Conservation (phyloP, 2,329 filamentous ascomycete genomes). For the Pseudogymnoascus destructans region DNA sequence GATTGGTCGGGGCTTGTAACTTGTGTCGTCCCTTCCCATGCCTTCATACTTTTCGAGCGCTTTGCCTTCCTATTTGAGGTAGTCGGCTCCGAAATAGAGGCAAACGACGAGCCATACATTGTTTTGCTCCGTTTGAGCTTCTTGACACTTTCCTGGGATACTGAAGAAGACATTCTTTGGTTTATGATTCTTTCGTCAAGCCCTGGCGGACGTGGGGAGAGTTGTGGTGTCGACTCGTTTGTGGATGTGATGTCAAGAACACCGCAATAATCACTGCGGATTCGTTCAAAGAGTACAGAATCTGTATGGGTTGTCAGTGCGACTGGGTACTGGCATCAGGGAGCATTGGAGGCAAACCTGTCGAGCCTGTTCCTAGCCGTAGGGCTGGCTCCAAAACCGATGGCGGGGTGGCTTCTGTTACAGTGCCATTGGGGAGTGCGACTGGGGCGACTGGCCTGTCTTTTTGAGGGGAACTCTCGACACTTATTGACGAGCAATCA, state of each 20-base stretch:
- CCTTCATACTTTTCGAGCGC: conserved; percentile 7
- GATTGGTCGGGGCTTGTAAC: not conserved
- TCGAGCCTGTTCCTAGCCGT: conserved; percentile 9
- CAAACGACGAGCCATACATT: not conserved
- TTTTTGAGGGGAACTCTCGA: not conserved
- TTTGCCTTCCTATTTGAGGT: not conserved
- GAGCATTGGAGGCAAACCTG: not conserved
- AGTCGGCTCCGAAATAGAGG: conserved; percentile 4
- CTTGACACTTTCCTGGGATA: not conserved
- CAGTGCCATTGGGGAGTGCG: not conserved
- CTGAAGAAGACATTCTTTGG: conserved; percentile 3
- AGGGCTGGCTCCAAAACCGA: not conserved
- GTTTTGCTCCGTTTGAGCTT: conserved; percentile 10
- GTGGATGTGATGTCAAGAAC: not conserved
- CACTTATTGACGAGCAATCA: conserved; percentile 13
- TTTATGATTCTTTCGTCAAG: conserved; percentile 10
- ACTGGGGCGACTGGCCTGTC: not conserved
- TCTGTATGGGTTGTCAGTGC: not conserved
- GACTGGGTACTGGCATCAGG: not conserved
- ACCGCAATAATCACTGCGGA: conserved; percentile 8
- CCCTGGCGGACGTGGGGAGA: not conserved
- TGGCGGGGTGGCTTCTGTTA: not conserved
- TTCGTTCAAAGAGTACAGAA: conserved; percentile 9
- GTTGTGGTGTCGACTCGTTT: not conserved
- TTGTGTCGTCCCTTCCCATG: conserved; percentile 7